Evolutionary conservation across 2,329 filamentous ascomycete genomes (phyloP).

Genomic region (Penicillium sp.): DNA sequence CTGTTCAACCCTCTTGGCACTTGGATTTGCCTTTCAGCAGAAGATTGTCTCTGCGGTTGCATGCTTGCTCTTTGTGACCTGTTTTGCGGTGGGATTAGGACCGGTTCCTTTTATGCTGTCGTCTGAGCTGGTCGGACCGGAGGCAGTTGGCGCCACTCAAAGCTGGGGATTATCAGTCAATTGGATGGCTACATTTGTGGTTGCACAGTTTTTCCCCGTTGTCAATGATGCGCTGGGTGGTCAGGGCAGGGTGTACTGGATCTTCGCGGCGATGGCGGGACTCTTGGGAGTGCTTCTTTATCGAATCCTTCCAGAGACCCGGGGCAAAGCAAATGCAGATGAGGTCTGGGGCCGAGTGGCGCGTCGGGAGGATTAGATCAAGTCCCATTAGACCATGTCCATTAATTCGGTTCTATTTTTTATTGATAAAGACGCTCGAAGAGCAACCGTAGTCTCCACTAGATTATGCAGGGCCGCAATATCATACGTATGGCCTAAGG

Average conservation of each 20-base stretch:
- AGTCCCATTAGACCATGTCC: background rate
- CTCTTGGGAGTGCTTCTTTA: constrained; percentile 71
- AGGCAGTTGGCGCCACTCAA: constrained; percentile 89
- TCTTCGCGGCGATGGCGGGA: constrained; percentile 77
- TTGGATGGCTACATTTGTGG: constrained; percentile 86
- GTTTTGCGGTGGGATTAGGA: constrained; percentile 86
- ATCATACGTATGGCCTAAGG: background rate
- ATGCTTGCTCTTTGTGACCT: constrained; percentile 81
- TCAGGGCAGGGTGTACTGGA: constrained; percentile 81
- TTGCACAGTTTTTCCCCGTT: constrained; percentile 93
- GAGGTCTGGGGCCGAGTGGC: constrained; percentile 79
- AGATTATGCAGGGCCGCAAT: too few relatives aligned
- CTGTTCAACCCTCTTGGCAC: constrained; percentile 72
- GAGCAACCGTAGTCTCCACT: background rate
- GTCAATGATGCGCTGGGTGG: constrained; percentile 75
- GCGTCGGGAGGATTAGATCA: constrained; percentile 34
- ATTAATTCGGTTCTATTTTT: background rate
- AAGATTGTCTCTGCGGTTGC: constrained; percentile 77
- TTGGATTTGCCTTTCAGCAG: constrained; percentile 73
- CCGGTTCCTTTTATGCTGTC: constrained; percentile 94
- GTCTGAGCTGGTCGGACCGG: constrained; percentile 83
- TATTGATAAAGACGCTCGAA: background rate
- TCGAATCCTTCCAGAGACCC: constrained; percentile 80
- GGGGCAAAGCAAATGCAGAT: constrained; percentile 76
- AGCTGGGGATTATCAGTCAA: constrained; percentile 84